Evolutionary conservation across 2,329 filamentous ascomycete species (phyloP).

Genomic region (Colletotrichum navitas): DNA sequence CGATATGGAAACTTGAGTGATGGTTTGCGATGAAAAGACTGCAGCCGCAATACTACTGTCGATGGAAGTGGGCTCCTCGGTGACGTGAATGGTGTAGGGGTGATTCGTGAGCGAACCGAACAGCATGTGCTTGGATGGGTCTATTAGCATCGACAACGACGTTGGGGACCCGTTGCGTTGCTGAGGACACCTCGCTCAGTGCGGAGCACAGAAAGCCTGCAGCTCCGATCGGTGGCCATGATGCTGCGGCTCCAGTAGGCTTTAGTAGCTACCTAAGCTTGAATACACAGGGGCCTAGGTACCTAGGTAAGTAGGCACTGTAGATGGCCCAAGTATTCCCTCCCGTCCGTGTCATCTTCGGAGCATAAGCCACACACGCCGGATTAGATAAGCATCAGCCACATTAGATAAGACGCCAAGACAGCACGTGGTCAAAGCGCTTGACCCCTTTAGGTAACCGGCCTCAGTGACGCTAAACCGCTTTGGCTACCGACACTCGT

Average conservation of each 20-base stretch:
- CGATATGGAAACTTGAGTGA: background rate
- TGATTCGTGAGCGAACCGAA: slow-evolving; percentile 7
- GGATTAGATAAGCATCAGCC: background rate
- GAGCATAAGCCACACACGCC: slow-evolving; percentile 8
- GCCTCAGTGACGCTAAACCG: slow-evolving; percentile 36
- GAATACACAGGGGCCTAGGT: background rate
- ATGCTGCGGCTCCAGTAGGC: background rate
- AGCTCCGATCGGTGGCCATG: background rate
- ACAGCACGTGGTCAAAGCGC: background rate
- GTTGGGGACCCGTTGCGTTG: slow-evolving; percentile 22
- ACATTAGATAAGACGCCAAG: background rate
- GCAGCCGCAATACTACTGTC: background rate
- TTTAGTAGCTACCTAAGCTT: slow-evolving; percentile 16
- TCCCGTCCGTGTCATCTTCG: background rate
- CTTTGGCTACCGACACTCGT: slow-evolving; percentile 35
- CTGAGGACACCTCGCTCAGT: slow-evolving; percentile 37
- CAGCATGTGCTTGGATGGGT: slow-evolving; percentile 9
- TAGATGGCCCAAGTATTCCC: no score
- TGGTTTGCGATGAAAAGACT: background rate
- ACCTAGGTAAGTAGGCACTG: no score
- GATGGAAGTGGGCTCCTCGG: slow-evolving; percentile 16
- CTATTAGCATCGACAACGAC: slow-evolving; percentile 12
- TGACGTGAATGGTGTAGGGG: slow-evolving; percentile 20
- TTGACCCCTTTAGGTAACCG: slow-evolving; percentile 34
- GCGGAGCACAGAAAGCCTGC: slow-evolving; percentile 20